phyloP scores from a whole-genome alignment of 106 monocot species.

The Phalaenopsis aphrodite region DNA sequence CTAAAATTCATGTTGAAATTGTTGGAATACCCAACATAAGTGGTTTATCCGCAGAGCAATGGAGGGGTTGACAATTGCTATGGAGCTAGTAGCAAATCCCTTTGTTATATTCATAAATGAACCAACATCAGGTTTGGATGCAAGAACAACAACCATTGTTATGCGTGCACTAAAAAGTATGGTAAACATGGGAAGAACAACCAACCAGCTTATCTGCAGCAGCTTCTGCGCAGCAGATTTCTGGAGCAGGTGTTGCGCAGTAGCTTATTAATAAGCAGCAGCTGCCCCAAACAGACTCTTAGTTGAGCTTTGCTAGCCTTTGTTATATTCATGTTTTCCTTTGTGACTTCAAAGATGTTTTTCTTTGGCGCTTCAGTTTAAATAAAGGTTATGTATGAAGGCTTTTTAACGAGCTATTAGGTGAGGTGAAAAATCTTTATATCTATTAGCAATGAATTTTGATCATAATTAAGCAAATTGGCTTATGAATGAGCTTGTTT shows the following conservation, averaged over 20 bases:
- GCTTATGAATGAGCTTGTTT: too few species aligned
- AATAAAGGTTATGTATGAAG: neutral
- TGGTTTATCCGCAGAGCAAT: slow-evolving; percentile 20
- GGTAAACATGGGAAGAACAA: slow-evolving; percentile 1
- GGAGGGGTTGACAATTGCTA: slow-evolving; percentile 18
- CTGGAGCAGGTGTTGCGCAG: too few species aligned
- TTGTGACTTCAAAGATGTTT: neutral
- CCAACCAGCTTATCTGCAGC: neutral
- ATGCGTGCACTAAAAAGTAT: slow-evolving; percentile 6
- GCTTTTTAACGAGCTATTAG: too few species aligned
- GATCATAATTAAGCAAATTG: too few species aligned
- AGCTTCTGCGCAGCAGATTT: too few species aligned
- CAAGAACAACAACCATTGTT: slow-evolving; percentile 29
- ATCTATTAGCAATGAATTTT: too few species aligned
- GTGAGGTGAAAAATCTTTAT: too few species aligned
- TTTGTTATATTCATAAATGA: slow-evolving; percentile 81
- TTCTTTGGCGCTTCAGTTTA: neutral
- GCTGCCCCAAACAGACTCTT: too few species aligned
- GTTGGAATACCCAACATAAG: neutral
- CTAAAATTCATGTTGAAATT: neutral
- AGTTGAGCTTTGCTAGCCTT: neutral
- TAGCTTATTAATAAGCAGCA: too few species aligned
- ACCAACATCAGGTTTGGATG: slow-evolving; percentile 67
- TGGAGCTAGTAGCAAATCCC: slow-evolving; percentile 71
- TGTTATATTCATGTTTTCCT: neutral